A percentile compares a stretch with the other conserved stretches of the same genome.
Conservation (phyloP, 768 basidiomycete species). For the Agaricus sinodeliciosus region DNA sequence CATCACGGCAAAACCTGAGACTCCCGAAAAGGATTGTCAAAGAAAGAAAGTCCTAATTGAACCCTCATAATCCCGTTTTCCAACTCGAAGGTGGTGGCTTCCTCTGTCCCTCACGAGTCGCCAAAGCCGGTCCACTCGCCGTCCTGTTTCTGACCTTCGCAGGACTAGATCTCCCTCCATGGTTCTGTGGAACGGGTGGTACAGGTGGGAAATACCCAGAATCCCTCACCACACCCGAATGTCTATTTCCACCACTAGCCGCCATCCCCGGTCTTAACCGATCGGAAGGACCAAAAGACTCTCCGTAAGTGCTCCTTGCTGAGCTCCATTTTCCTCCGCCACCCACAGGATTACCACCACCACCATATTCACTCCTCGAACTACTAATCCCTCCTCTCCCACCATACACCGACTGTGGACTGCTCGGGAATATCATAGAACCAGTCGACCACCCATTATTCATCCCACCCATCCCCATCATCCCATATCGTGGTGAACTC, state of each 20-base stretch:
- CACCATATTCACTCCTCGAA: constrained; percentile 62
- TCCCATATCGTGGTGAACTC: constrained; percentile 23
- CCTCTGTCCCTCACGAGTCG: constrained; percentile 19
- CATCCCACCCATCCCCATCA: constrained; percentile 27
- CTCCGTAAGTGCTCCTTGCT: constrained; percentile 68
- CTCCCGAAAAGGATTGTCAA: background rate
- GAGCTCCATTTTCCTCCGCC: constrained; percentile 44
- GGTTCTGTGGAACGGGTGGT: constrained; percentile 28
- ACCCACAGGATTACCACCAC: constrained; percentile 36
- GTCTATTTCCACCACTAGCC: constrained; percentile 4
- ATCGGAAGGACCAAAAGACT: constrained; percentile 41
- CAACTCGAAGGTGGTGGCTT: constrained; percentile 60
- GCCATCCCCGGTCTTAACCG: constrained; percentile 5
- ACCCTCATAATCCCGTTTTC: constrained; percentile 32
- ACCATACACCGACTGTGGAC: constrained; percentile 51
- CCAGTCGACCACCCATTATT: constrained; percentile 38
- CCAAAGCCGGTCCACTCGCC: constrained; percentile 38
- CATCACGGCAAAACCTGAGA: background rate
- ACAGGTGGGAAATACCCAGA: constrained; percentile 38
- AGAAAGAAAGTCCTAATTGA: background rate
- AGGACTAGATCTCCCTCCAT: constrained; percentile 7
- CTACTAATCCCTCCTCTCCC: constrained; percentile 33
- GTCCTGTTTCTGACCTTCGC: constrained; percentile 25
- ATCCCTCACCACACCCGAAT: constrained; percentile 21
- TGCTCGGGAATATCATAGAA: constrained; percentile 44